Evolutionary conservation across 2,329 filamentous ascomycete species (phyloP).

Genomic region (Epichloe gansuensis): DNA sequence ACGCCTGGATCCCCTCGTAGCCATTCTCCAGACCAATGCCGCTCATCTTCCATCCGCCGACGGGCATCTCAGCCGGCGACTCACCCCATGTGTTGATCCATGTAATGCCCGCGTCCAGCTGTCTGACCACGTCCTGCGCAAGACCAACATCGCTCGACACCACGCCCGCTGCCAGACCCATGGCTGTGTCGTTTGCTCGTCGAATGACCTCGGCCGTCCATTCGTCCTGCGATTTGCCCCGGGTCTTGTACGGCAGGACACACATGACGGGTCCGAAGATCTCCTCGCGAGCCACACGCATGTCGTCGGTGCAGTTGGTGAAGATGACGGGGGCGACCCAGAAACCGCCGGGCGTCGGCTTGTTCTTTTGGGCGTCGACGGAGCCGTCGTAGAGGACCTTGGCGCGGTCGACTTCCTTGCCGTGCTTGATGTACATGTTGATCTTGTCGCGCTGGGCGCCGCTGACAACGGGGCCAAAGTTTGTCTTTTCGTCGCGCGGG

Average conservation of each 20-base stretch:
- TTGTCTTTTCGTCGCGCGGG: constrained; percentile 58
- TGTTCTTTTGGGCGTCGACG: constrained; percentile 36
- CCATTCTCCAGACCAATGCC: constrained; percentile 84
- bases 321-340: constrained; percentile 80
- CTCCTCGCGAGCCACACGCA: constrained; percentile 70
- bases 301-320: constrained; percentile 70
- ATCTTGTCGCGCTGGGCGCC: constrained; percentile 66
- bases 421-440: constrained; percentile 60
- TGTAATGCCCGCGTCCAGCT: constrained; percentile 72
- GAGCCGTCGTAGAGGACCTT: constrained; percentile 60
- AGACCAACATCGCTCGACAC: constrained; percentile 64
- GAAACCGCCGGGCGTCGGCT: constrained; percentile 51
- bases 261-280: constrained; percentile 85
- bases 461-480: constrained; percentile 75
- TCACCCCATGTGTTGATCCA: constrained; percentile 96
- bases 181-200: constrained; percentile 62
- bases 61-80: constrained; percentile 80
- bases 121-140: constrained; percentile 58
- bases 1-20: constrained; percentile 62
- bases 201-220: constrained; percentile 53
- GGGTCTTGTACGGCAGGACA: constrained; percentile 57
- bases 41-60: constrained; percentile 86
- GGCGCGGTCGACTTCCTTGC: constrained; percentile 59
- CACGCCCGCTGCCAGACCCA: constrained; percentile 74
- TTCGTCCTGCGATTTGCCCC: constrained; percentile 15